Conservation (phyloP, 73 alveolate genomes). For the Symbiodinium pilosum region DNA sequence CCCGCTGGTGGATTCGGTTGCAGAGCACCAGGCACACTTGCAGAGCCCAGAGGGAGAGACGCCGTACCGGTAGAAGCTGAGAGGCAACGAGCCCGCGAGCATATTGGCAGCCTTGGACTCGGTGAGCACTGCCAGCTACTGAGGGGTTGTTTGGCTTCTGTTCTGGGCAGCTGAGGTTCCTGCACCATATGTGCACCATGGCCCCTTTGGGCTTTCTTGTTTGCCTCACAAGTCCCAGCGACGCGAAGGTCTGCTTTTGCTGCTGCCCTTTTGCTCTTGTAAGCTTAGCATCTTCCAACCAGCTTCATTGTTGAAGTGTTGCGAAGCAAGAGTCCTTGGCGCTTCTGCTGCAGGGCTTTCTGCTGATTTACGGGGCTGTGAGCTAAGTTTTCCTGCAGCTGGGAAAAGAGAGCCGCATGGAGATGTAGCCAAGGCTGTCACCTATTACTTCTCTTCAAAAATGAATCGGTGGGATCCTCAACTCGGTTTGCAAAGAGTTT, state of each 20-base stretch:
- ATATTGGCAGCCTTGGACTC: constrained; percentile 12
- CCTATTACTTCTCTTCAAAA: constrained; percentile 38
- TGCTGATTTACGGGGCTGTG: no score
- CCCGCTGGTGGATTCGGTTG: constrained; percentile 87
- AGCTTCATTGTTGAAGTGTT: no score
- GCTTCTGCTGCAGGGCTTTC: no score
- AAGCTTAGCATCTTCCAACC: no score
- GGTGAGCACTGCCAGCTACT: not conserved
- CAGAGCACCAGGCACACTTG: constrained; percentile 48
- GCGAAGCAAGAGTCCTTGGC: no score
- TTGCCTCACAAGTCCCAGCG: not conserved
- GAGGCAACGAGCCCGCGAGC: constrained; percentile 86
- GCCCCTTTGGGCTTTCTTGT: constrained; percentile 43
- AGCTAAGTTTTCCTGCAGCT: no score
- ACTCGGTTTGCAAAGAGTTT: no score
- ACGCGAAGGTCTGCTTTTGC: not conserved
- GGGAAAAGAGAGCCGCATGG: not conserved
- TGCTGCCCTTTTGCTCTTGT: no score
- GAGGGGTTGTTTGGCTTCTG: not conserved
- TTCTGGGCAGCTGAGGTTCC: not conserved
- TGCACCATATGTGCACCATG: constrained; percentile 68
- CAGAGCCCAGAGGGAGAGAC: not conserved
- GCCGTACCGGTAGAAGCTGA: not conserved
- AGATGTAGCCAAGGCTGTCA: not conserved
- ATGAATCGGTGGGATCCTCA: constrained; percentile 32